Conservation (phyloP, 2,329 filamentous ascomycete species). For the Neoascochyta sp. region DNA sequence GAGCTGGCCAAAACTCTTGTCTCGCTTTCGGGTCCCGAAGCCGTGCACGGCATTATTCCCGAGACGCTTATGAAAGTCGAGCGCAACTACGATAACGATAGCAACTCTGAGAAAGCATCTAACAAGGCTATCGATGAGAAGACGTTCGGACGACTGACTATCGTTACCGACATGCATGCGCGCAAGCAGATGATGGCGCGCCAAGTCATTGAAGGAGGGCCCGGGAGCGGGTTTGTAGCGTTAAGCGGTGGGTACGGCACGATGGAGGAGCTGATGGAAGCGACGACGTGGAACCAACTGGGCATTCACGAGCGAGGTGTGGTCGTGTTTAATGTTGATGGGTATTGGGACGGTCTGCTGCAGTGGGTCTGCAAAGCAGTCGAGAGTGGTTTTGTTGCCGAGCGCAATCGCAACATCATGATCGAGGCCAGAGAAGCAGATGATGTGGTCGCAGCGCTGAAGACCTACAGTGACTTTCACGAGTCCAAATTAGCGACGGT, state of each 20-base stretch:
- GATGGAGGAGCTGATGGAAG: constrained; percentile 4
- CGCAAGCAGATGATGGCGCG: constrained; percentile 2
- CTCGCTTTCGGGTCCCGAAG: not conserved
- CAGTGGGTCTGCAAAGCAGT: constrained; percentile 3
- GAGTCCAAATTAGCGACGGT: no score
- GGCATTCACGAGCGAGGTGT: constrained; percentile 2
- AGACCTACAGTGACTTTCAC: no score
- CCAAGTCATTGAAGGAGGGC: not conserved
- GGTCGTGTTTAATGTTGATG: constrained; percentile 2
- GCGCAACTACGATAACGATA: no score
- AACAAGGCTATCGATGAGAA: not conserved
- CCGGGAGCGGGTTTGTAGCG: constrained; percentile 2
- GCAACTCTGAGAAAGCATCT: not conserved
- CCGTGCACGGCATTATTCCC: constrained; percentile 3
- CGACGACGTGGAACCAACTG: constrained; percentile 4
- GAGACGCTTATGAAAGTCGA: not conserved
- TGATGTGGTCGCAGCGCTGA: no score
- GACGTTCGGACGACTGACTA: constrained; percentile 1
- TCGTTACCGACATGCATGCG: constrained; percentile 2
- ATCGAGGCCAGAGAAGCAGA: no score
- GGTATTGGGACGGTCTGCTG: constrained; percentile 2
- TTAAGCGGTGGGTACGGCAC: constrained; percentile 3
- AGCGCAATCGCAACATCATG: no score
- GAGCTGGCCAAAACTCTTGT: constrained; percentile 1
- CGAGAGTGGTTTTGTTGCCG: constrained; percentile 2